Evolutionary conservation across 1,284 basidiomycete genomes (phyloP).

Genomic region (Pascua sp.): DNA sequence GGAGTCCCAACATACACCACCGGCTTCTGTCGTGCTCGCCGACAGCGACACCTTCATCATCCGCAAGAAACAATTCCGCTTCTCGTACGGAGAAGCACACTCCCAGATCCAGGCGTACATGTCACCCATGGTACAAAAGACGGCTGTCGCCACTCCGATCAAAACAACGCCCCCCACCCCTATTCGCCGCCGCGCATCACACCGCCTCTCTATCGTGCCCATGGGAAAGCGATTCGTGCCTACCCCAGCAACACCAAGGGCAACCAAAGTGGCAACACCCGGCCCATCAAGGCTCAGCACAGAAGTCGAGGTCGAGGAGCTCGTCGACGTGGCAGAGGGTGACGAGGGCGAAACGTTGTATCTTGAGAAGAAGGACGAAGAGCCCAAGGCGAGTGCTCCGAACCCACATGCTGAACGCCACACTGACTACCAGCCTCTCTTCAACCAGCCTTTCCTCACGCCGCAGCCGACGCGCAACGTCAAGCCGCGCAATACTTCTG

Average conservation of each 20-base stretch:
- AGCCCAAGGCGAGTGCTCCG: neutral
- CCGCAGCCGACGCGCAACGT: slow-evolving; percentile 28
- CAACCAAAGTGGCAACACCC: slow-evolving; percentile 7
- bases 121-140: neutral
- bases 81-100: slow-evolving; percentile 32
- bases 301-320: slow-evolving; percentile 15
- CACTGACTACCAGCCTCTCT: slow-evolving; percentile 17
- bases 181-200: slow-evolving; percentile 23
- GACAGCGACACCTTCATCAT: slow-evolving; percentile 41
- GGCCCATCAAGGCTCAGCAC: slow-evolving; percentile 2
- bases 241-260: slow-evolving; percentile 29
- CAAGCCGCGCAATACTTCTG: slow-evolving; percentile 27
- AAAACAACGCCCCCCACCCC: neutral
- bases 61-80: slow-evolving; percentile 44
- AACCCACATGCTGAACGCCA: neutral
- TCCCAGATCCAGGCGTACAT: neutral
- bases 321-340: slow-evolving; percentile 31
- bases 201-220: slow-evolving; percentile 42
- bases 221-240: slow-evolving; percentile 38
- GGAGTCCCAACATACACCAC: slow-evolving; percentile 20
- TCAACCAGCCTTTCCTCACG: slow-evolving; percentile 31
- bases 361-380: slow-evolving; percentile 32
- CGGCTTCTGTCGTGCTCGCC: slow-evolving; percentile 22
- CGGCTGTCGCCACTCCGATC: neutral
- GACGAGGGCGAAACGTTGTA: slow-evolving; percentile 43